Conservation (phyloP, 345 rosid species). For the Anacardium occidentale region DNA sequence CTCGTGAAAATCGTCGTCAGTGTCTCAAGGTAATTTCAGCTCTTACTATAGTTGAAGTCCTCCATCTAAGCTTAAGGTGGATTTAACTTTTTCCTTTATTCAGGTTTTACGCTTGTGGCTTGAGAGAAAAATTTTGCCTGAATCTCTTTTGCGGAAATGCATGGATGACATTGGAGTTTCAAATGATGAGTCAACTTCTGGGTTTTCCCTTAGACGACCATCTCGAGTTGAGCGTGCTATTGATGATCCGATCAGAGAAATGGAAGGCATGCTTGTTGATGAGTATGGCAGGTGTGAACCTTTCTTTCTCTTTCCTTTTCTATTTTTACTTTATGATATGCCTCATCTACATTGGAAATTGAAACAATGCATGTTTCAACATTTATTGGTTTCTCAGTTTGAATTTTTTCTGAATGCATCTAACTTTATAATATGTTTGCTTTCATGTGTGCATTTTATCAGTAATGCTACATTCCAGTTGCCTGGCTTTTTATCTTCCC, state of each 20-base stretch:
- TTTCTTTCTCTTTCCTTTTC: background rate
- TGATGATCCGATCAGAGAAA: slow-evolving; percentile 92
- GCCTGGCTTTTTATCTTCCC: slow-evolving; percentile 67
- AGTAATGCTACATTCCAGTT: slow-evolving; percentile 89
- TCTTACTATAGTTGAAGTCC: background rate
- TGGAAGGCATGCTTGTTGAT: slow-evolving; percentile 98
- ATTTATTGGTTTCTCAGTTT: background rate
- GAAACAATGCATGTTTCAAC: background rate
- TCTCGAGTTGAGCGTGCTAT: slow-evolving; percentile 89
- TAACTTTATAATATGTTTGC: slow-evolving; percentile 12
- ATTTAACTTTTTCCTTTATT: slow-evolving; percentile 26
- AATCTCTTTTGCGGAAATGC: slow-evolving; percentile 63
- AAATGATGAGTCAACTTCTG: slow-evolving; percentile 60
- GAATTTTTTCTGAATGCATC: background rate
- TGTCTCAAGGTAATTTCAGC: slow-evolving; percentile 74
- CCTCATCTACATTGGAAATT: background rate
- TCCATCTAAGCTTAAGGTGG: slow-evolving; percentile 18
- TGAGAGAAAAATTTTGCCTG: slow-evolving; percentile 86
- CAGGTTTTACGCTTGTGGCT: slow-evolving; percentile 92
- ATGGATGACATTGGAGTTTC: slow-evolving; percentile 85
- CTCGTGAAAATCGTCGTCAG: slow-evolving; percentile 94
- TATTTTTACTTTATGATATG: background rate
- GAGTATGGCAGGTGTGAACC: slow-evolving; percentile 89
- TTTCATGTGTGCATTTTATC: slow-evolving; percentile 31
- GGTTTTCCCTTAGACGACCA: slow-evolving; percentile 71